phyloP scores from a whole-genome alignment of 371 early-diverging fungal genomes.

The Vittaforma corneae region DNA sequence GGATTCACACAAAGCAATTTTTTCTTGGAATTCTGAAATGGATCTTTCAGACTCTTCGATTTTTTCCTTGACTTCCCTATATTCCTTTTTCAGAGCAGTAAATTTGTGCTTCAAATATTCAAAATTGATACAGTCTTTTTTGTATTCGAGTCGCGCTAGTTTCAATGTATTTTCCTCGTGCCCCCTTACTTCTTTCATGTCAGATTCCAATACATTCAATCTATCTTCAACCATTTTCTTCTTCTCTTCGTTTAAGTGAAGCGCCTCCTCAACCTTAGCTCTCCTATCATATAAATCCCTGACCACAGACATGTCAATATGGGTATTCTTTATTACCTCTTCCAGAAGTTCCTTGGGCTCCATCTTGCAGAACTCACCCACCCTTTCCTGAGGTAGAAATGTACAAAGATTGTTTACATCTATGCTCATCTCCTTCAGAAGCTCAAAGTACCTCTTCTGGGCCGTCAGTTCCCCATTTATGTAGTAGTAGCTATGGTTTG shows the following conservation, averaged over 20 bases:
- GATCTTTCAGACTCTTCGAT: constrained; percentile 22
- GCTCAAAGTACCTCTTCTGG: constrained; percentile 2
- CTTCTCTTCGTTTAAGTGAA: constrained; percentile 37
- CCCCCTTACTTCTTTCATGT: constrained; percentile 1
- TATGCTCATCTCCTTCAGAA: constrained; percentile 41
- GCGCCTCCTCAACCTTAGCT: constrained; percentile 34
- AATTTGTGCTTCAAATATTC: constrained; percentile 3
- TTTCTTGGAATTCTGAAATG: constrained; percentile 21
- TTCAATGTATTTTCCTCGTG: constrained; percentile 20
- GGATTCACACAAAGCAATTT: constrained; percentile 36
- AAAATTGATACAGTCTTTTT: constrained; percentile 30
- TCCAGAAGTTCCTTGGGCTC: constrained; percentile 51
- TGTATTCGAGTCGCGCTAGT: constrained; percentile 32
- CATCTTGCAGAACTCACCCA: constrained; percentile 55
- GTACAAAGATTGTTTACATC: constrained; percentile 54
- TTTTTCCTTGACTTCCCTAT: constrained; percentile 23
- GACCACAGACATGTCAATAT: constrained; percentile 6
- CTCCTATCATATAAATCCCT: constrained; percentile 19
- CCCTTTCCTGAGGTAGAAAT: constrained; percentile 59
- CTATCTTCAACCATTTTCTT: constrained; percentile 34
- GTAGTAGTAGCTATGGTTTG: constrained; percentile 37
- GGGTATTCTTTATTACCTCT: constrained; percentile 18
- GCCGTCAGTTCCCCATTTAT: constrained; percentile 36
- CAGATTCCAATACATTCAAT: constrained; percentile 1
- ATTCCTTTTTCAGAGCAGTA: constrained; percentile 6